Evolutionary conservation across 257 asterid genomes (phyloP).

Genomic region (Penstemon davidsonii): DNA sequence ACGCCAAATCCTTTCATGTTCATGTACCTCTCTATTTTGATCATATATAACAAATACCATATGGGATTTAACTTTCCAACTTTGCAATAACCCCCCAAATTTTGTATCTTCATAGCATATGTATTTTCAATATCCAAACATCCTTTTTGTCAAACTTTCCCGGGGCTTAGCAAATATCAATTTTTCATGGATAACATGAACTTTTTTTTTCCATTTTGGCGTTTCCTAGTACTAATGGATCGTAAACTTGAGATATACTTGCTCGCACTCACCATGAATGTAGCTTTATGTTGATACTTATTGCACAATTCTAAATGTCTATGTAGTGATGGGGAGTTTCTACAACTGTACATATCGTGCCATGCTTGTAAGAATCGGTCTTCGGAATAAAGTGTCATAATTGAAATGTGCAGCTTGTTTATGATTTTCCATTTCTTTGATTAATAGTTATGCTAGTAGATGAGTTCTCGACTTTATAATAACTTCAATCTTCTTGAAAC

Average conservation of each 20-base stretch:
- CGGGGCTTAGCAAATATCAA: neutral
- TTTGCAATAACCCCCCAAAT: neutral
- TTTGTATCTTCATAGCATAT: neutral
- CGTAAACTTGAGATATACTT: neutral
- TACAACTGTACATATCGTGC: neutral
- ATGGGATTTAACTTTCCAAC: constrained; percentile 6
- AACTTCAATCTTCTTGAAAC: constrained; percentile 19
- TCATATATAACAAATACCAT: neutral
- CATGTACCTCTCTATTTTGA: neutral
- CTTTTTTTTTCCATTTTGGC: neutral
- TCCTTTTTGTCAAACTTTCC: neutral
- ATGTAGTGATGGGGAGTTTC: neutral
- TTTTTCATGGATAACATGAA: constrained; percentile 1
- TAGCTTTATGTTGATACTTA: too few relatives aligned
- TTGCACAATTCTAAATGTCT: neutral
- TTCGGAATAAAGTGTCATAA: too few relatives aligned
- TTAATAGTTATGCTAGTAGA: neutral
- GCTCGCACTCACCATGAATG: neutral
- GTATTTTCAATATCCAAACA: neutral
- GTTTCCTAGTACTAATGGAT: neutral
- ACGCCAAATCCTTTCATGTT: neutral
- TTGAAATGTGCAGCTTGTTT: too few relatives aligned
- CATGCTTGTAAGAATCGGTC: neutral
- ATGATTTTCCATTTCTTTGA: neutral
- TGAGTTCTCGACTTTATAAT: constrained; percentile 1